These are phyloP conservation scores for Phanerochaete sordida DNA, from an alignment of 768 basidiomycete species.

Conservation along the genomic window DNA sequence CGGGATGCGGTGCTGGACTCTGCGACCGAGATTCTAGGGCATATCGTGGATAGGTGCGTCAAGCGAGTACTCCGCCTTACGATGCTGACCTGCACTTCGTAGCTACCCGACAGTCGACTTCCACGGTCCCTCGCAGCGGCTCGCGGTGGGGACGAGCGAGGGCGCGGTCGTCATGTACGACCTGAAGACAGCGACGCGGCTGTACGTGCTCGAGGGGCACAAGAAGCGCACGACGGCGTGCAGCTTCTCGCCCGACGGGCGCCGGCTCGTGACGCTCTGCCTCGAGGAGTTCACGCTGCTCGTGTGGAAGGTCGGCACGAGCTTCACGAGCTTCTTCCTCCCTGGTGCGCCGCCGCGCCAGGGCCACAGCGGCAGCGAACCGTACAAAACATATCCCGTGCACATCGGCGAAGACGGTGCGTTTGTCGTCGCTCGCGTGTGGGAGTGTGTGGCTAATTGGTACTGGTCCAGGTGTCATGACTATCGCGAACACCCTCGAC, in stretches of 20 bases:
- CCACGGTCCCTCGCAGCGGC: constrained; percentile 78
- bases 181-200: constrained; percentile 88
- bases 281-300: constrained; percentile 80
- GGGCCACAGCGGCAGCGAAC: constrained; percentile 75
- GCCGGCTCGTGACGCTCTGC: constrained; percentile 82
- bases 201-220: constrained; percentile 95
- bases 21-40: constrained; percentile 90
- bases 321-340: constrained; percentile 86
- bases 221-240: constrained; percentile 76
- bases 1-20: constrained; percentile 86
- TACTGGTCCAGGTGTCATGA: constrained; percentile 43
- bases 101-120: constrained; percentile 96
- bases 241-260: constrained; percentile 91
- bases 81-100: neutral
- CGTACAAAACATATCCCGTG: constrained; percentile 87
- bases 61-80: constrained; percentile 21
- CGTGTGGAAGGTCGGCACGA: constrained; percentile 95
- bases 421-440: neutral
- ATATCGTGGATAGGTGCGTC: constrained; percentile 84
- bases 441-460: no score
- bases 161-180: constrained; percentile 96
- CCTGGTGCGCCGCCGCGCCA: constrained; percentile 91
- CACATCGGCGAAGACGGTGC: constrained; percentile 83
- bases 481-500: constrained; percentile 61
- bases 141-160: constrained; percentile 92